These are phyloP conservation scores for Kregervanrija delftensis DNA, from an alignment of 805 yeast species.

Conservation along the genomic window DNA sequence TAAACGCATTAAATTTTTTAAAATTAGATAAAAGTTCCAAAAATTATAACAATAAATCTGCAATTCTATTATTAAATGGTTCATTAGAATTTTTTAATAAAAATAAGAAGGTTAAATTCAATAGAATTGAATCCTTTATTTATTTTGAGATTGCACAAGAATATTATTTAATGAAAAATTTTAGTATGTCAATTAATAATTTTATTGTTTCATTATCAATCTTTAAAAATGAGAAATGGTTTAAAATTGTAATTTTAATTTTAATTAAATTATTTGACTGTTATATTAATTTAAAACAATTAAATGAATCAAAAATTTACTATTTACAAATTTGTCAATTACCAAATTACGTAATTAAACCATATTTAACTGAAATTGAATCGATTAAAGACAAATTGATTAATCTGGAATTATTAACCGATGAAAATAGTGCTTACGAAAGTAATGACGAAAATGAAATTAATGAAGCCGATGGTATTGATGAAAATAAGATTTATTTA, in stretches of 20 bases:
- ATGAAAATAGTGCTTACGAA: constrained; percentile 1
- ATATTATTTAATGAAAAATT: constrained; percentile 27
- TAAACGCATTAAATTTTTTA: constrained; percentile 31
- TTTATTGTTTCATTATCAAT: constrained; percentile 32
- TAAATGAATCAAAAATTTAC: constrained; percentile 27
- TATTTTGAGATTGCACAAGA: constrained; percentile 48
- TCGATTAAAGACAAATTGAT: background rate
- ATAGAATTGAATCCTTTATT: constrained; percentile 35
- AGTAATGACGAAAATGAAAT: constrained; percentile 1
- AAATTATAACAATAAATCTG: constrained; percentile 3
- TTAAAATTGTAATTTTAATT: constrained; percentile 25
- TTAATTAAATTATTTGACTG: constrained; percentile 34
- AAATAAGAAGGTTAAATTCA: constrained; percentile 28
- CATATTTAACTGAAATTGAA: constrained; percentile 4
- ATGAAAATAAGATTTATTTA: constrained; percentile 4
- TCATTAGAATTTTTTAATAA: constrained; percentile 31
- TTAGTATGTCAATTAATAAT: constrained; percentile 35
- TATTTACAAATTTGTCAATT: constrained; percentile 28
- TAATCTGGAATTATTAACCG: constrained; percentile 3
- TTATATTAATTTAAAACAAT: constrained; percentile 25
- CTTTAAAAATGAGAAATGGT: constrained; percentile 38
- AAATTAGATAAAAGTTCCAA: constrained; percentile 7
- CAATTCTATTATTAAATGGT: constrained; percentile 27
- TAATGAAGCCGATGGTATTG: constrained; percentile 7
- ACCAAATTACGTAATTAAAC: constrained; percentile 6